A percentile compares a stretch with the other conserved stretches of the same genome.
Evolutionary conservation across 2,329 filamentous ascomycete species (phyloP).

Genomic region (Alternaria novae-zelandiae): DNA sequence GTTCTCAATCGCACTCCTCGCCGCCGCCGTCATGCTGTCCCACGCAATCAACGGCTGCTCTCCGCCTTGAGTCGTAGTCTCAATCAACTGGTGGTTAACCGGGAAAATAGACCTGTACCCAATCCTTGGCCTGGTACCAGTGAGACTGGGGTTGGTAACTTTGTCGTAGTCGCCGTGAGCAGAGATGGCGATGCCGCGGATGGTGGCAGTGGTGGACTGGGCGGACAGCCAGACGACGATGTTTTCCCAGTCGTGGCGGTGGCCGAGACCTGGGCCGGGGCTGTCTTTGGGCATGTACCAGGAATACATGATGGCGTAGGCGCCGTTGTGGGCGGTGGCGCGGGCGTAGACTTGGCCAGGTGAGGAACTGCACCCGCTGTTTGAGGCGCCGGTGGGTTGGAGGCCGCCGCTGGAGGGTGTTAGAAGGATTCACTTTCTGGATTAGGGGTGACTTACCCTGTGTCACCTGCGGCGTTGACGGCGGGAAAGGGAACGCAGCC

Average conservation of each 20-base stretch:
- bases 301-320: constrained; percentile 60
- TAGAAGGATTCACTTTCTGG: neutral
- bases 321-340: constrained; percentile 48
- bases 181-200: constrained; percentile 60
- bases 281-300: constrained; percentile 61
- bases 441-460: constrained; percentile 50
- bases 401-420: constrained; percentile 52
- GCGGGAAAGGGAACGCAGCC: constrained; percentile 70
- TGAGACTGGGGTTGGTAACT: constrained; percentile 36
- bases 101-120: constrained; percentile 59
- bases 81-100: constrained; percentile 55
- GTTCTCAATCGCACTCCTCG: constrained; percentile 51
- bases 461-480: constrained; percentile 64
- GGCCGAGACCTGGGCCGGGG: constrained; percentile 54
- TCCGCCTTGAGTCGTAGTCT: constrained; percentile 51
- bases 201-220: constrained; percentile 48
- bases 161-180: constrained; percentile 58
- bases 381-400: constrained; percentile 47
- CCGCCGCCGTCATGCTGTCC: constrained; percentile 55
- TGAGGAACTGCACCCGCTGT: constrained; percentile 51
- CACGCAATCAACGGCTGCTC: constrained; percentile 58
- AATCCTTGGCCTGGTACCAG: constrained; percentile 55
- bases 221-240: constrained; percentile 59
- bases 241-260: constrained; percentile 65
- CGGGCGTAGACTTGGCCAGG: constrained; percentile 61